Percentiles rank a stretch among this genome's conserved stretches.
phyloP scores from a whole-genome alignment of 768 basidiomycete species.

The Rhodotorula babjevae region DNA sequence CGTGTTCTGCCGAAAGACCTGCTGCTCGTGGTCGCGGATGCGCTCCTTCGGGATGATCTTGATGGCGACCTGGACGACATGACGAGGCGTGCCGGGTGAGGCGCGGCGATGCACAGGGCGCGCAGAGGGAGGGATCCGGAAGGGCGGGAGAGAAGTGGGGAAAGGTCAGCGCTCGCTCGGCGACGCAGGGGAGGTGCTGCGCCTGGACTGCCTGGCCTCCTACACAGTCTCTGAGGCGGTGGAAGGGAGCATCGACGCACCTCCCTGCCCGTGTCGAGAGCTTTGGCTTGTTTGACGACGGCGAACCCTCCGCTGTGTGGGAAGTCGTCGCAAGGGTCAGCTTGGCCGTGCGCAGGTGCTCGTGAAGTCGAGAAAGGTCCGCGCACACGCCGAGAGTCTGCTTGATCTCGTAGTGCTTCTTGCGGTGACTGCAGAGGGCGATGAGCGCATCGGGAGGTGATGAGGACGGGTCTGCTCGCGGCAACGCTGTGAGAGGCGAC shows the following conservation, averaged over 20 bases:
- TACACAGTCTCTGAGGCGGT: not conserved
- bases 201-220: too few relatives aligned
- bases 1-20: constrained; percentile 31
- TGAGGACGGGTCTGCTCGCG: not conserved
- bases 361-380: too few relatives aligned
- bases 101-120: not conserved
- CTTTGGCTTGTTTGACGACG: constrained; percentile 28
- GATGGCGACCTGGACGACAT: constrained; percentile 25
- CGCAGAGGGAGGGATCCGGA: too few relatives aligned
- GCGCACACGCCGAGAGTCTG: constrained; percentile 21
- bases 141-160: not conserved
- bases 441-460: not conserved
- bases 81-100: too few relatives aligned
- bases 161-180: not conserved
- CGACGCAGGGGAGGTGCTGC: too few relatives aligned
- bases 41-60: constrained; percentile 31
- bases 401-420: constrained; percentile 15
- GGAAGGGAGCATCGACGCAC: not conserved
- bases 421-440: constrained; percentile 7
- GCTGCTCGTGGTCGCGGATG: constrained; percentile 22
- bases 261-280: constrained; percentile 15
- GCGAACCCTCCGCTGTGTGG: constrained; percentile 24
- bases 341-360: too few relatives aligned
- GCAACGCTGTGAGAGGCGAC: too few relatives aligned
- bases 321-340: not conserved